Conservation (phyloP, 2,329 filamentous ascomycete species). For the Trichoderma semiorbis region DNA sequence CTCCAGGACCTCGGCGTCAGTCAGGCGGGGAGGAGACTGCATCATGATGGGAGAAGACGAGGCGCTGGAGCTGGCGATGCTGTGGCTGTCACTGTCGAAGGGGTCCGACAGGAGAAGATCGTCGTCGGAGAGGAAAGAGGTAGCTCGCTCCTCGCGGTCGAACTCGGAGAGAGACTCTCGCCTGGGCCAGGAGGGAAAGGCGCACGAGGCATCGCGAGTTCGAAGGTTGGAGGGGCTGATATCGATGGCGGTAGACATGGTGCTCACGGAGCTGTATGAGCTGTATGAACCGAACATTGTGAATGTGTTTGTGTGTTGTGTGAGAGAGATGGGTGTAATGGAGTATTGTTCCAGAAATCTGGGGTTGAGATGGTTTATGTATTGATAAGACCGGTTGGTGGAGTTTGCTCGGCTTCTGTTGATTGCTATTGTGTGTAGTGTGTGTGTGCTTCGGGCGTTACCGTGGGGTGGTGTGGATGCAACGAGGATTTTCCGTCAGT, state of each 20-base stretch:
- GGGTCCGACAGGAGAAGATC: constrained; percentile 55
- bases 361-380: constrained; percentile 7
- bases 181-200: constrained; percentile 58
- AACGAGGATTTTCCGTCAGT: background rate
- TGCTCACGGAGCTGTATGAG: constrained; percentile 49
- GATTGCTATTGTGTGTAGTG: background rate
- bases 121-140: constrained; percentile 61
- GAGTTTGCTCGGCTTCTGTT: constrained; percentile 6
- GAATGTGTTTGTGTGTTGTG: background rate
- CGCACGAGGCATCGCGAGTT: constrained; percentile 46
- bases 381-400: background rate
- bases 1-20: constrained; percentile 48
- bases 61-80: constrained; percentile 45
- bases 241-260: constrained; percentile 43
- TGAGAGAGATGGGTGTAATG: background rate
- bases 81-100: constrained; percentile 49
- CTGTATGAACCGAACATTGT: constrained; percentile 50
- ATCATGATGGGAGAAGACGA: constrained; percentile 33
- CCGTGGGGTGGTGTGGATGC: constrained; percentile 8
- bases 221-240: constrained; percentile 40
- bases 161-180: constrained; percentile 48
- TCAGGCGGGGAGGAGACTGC: constrained; percentile 35
- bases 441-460: background rate
- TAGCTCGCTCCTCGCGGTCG: constrained; percentile 43
- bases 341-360: constrained; percentile 6